Base-by-base conservation (phyloP, 2,329 filamentous ascomycete species). In the Paraphoma chrysanthemicola region DNA sequence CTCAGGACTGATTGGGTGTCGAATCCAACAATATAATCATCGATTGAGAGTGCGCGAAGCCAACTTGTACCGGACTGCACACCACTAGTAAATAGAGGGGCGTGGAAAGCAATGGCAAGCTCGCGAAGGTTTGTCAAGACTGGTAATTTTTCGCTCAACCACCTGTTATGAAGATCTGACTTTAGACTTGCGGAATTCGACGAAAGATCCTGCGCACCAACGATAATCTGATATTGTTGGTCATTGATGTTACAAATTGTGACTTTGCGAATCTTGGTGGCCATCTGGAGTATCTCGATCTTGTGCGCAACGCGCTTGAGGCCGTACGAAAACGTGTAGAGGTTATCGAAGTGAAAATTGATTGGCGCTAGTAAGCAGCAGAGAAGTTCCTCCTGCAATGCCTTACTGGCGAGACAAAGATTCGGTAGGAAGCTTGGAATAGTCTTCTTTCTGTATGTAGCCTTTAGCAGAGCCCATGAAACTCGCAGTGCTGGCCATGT, bases 361-460 rank as follows among this genome's bases (percentile, higher is more conserved):
- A 44, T 44, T 42, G 43, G 43, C 14, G 47, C 51, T 9, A 53
- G 38, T 12, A 53, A 31, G 39, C 51, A 53, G 30, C n/a, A 8
- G 16, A 48, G 28, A 10, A 43, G 28, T 10, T 53, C 36, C 2
- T 28, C 30, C 18, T 47, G 51, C 14, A 53, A 43, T 38, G 42
- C 17, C 39, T 49, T 48, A 31, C 30, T 54, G 17, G 18, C 36
- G 5, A 55, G 36, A 29, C 42, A 55, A 11, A 55, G 31, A 41
- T 48, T n/a, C 3, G 53, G 47, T 5, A 55, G 17, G 30, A 55
- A 51, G 6, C 46, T 30, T 10, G 47, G 16, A 23, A 12, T 12
- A 9, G 30, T 53, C 44, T 18, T 45, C 42, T 51, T 46, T 16
- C 29, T 31, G n/a, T 9, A 23, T 31, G n/a, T 29, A 42, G 39